These are phyloP conservation scores for Metarhizium sp. DNA, from an alignment of 2,329 filamentous ascomycete species.

Conservation along the genomic window DNA sequence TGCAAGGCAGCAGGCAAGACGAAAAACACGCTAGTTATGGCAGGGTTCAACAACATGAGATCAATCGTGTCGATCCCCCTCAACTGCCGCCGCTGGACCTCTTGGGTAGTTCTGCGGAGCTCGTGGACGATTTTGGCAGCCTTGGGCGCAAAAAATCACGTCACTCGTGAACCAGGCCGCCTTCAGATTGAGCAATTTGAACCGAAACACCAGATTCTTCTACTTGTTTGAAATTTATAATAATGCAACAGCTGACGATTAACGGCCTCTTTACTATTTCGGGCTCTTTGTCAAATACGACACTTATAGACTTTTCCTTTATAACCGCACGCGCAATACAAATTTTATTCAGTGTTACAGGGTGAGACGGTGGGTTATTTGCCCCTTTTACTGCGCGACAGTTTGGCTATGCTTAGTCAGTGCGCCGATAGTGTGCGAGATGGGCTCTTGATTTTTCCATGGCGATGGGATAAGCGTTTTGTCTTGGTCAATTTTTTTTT, in stretches of 20 bases:
- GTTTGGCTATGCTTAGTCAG: no score
- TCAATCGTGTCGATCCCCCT: conserved; percentile 42
- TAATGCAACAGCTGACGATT: conserved; percentile 6
- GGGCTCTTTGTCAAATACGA: not conserved
- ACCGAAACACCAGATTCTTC: not conserved
- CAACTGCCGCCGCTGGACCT: conserved; percentile 33
- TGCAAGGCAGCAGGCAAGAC: conserved; percentile 23
- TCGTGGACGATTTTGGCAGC: conserved; percentile 33
- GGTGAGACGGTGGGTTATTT: not conserved
- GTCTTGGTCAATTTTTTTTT: not conserved
- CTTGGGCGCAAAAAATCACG: not conserved
- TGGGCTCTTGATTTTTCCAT: not conserved
- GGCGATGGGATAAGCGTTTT: not conserved
- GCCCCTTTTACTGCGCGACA: not conserved
- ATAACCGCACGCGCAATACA: not conserved
- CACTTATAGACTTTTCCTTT: conserved; percentile 1
- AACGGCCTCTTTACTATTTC: not conserved
- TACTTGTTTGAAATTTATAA: conserved; percentile 1
- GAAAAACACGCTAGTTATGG: conserved; percentile 47
- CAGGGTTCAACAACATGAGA: conserved; percentile 47
- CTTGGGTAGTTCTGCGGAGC: conserved; percentile 45
- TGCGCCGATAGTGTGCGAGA: not conserved
- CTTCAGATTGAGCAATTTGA: not conserved
- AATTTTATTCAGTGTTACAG: not conserved
- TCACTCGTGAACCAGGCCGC: not conserved